phyloP scores from a whole-genome alignment of 768 basidiomycete genomes.

The Pleurotus tuoliensis region DNA sequence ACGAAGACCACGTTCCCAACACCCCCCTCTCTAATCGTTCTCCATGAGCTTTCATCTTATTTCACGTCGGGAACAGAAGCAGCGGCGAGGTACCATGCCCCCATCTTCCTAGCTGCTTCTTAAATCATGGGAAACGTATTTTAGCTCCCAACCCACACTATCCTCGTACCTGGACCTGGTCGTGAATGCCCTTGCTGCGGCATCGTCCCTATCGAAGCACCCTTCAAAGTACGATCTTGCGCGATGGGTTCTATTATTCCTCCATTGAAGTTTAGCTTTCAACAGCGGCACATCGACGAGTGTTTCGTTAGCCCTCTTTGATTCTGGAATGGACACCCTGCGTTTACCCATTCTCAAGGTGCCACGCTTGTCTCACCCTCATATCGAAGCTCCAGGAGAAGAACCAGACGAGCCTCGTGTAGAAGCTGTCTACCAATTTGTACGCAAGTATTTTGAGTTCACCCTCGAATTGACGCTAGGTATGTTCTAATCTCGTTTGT shows the following conservation, averaged over 20 bases:
- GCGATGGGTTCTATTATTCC: constrained; percentile 15
- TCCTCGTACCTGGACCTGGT: constrained; percentile 52
- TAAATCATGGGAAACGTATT: background rate
- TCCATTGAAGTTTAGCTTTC: background rate
- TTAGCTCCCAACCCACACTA: constrained; percentile 19
- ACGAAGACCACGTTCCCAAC: constrained; percentile 22
- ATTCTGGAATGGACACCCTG: constrained; percentile 50
- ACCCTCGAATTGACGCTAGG: no score
- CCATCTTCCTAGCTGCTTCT: no score
- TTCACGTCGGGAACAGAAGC: constrained; percentile 16
- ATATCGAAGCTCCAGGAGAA: background rate
- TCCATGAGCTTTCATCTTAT: constrained; percentile 59
- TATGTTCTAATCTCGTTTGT: no score
- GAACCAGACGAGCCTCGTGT: constrained; percentile 12
- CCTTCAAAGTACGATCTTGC: constrained; percentile 13
- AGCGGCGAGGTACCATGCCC: no score
- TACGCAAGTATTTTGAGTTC: constrained; percentile 52
- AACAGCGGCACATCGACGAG: background rate
- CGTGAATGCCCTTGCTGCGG: constrained; percentile 38
- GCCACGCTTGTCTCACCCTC: constrained; percentile 12
- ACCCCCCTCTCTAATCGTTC: constrained; percentile 49
- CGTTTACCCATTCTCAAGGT: constrained; percentile 43
- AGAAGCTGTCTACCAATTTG: constrained; percentile 35
- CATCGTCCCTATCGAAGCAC: constrained; percentile 25
- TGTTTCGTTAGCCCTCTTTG: constrained; percentile 50